Base-by-base conservation (phyloP, 805 yeast genomes). In the Saturnispora saitoi region DNA sequence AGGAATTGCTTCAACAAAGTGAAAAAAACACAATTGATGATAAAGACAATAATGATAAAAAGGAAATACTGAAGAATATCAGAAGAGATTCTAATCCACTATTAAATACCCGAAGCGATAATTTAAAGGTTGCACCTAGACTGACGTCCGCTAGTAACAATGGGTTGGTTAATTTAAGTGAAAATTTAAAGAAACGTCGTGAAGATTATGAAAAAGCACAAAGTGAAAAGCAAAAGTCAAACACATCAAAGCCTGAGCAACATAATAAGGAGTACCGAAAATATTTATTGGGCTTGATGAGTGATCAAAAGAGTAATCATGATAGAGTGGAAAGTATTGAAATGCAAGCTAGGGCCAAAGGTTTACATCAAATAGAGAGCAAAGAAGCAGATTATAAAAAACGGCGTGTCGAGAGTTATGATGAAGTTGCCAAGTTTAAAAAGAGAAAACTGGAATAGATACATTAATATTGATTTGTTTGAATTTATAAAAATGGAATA, bases 401-500 rank as follows among this genome's bases (percentile, higher is more conserved):
- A 20, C 10, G 41, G 4, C 15, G 41, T 15, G 41, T 20, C 22
- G 41, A 37, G 15, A 37, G n/a, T 12, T 22, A 37, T 17, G 43
- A 41, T 17, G 43, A 41, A 8, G 20, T 41, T 9, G 14, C 4
- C 17, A 28, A 41, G 11, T n/a, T 2, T 11, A 30, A 41, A 17
- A 41, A 30, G 36, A 41, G 26, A 20, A 37, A 20, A 22, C 6
- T 37, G 4, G 41, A 37, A 12, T 37, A 37, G 22, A 37, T 22
- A 12, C 32, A 30, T 8, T 19, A 26, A 9, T 12, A 30, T 19
- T 29, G 20, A 22, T 39, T 22, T 9, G 11, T 17, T 36, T 11
- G 22, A 31, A 8, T 32, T 28, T 39, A 45, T 42, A 80, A 68
- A 53, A 83, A 81, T 0, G 95, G 95, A 32, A 91, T 83, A 42